These are phyloP conservation scores for Ajuga reptans DNA, from an alignment of 305 asterid genomes.

Conservation along the genomic window DNA sequence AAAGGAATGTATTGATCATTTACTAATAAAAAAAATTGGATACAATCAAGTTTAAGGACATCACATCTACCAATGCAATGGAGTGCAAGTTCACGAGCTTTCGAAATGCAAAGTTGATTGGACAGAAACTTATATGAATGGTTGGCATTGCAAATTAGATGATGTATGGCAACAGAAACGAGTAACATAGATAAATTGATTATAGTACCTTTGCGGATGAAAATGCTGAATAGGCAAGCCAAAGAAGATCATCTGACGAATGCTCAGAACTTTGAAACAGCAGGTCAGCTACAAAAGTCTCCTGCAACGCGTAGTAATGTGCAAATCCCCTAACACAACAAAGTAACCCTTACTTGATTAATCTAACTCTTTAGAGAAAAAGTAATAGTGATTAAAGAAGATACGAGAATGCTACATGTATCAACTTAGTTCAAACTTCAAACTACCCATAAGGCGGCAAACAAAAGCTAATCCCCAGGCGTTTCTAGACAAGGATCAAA, in stretches of 20 bases:
- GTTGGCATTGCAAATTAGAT: slow-evolving; percentile 10
- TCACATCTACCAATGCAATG: neutral
- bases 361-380: slow-evolving; percentile 5
- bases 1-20: neutral
- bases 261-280: slow-evolving; percentile 75
- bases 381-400: slow-evolving; percentile 2
- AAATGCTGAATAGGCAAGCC: slow-evolving; percentile 71
- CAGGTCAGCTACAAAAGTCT: slow-evolving; percentile 63
- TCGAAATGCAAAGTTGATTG: neutral
- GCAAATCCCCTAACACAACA: slow-evolving; percentile 50
- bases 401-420: slow-evolving; percentile 5
- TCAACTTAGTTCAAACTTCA: slow-evolving; percentile 13
- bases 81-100: slow-evolving; percentile 11
- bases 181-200: neutral
- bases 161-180: neutral
- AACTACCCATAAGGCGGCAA: slow-evolving; percentile 18
- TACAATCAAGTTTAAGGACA: neutral
- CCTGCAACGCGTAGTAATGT: slow-evolving; percentile 64
- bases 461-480: slow-evolving; percentile 2
- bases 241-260: slow-evolving; percentile 82
- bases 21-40: neutral
- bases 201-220: slow-evolving; percentile 66
- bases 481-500: slow-evolving; percentile 12
- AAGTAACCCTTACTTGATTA: slow-evolving; percentile 27
- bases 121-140: slow-evolving; percentile 9